Percentiles rank a stretch among this genome's conserved stretches.
phyloP scores from a whole-genome alignment of 306 rosid genomes.

The Lupinus albus region DNA sequence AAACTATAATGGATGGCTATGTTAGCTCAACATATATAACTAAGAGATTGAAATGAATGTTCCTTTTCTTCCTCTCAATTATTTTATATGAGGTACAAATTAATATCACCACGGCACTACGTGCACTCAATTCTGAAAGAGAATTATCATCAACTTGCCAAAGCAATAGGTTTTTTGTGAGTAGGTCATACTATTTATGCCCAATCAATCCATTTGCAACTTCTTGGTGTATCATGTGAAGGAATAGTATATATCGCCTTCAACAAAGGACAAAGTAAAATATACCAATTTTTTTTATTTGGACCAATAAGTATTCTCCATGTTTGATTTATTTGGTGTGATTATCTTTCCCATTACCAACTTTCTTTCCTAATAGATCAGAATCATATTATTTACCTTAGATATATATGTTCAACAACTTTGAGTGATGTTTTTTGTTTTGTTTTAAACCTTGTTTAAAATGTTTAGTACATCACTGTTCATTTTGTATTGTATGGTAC shows the following conservation, averaged over 20 bases:
- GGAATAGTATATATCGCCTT: background rate
- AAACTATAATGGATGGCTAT: background rate
- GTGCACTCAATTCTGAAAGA: background rate
- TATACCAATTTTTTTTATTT: too few relatives aligned
- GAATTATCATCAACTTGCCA: conserved; percentile 29
- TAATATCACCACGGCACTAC: conserved; percentile 7
- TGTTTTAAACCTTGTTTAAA: too few relatives aligned
- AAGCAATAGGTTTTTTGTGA: conserved; percentile 30
- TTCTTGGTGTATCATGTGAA: conserved; percentile 26
- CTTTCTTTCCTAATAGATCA: too few relatives aligned
- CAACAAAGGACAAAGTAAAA: too few relatives aligned
- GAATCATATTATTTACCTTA: too few relatives aligned
- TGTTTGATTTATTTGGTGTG: too few relatives aligned
- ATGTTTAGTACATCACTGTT: too few relatives aligned
- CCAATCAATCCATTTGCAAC: conserved; percentile 25
- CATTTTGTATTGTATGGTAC: too few relatives aligned
- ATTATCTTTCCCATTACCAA: too few relatives aligned
- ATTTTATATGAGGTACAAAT: background rate
- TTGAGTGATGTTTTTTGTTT: too few relatives aligned
- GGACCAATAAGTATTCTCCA: too few relatives aligned
- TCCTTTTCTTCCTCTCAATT: background rate
- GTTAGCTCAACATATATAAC: background rate
- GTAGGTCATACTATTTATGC: conserved; percentile 21
- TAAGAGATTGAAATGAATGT: background rate
- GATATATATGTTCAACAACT: too few relatives aligned